Conservation (phyloP, 148 eudicot species). For the Pouteria glomerata region DNA sequence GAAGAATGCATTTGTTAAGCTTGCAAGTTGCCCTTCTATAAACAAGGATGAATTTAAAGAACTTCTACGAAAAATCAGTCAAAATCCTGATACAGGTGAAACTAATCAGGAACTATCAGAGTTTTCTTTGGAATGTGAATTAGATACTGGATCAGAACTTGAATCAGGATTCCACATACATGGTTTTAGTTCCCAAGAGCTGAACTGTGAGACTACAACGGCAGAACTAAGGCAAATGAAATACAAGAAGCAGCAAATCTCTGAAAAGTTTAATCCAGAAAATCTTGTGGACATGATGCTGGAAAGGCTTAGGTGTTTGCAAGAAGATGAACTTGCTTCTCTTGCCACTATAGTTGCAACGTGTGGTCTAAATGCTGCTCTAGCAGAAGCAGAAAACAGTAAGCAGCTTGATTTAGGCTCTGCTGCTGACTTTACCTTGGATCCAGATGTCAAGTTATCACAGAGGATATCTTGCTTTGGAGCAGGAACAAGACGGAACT, state of each 20-base stretch:
- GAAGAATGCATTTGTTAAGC: slow-evolving; percentile 65
- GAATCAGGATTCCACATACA: slow-evolving; percentile 29
- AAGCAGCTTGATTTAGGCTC: slow-evolving; percentile 17
- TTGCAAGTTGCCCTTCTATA: slow-evolving; percentile 63
- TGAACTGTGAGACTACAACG: slow-evolving; percentile 2
- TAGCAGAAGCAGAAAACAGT: slow-evolving; percentile 43
- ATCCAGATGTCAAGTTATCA: slow-evolving; percentile 3
- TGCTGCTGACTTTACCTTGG: slow-evolving; percentile 3
- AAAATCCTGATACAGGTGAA: slow-evolving; percentile 58
- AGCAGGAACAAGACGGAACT: slow-evolving; percentile 13
- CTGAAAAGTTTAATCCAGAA: slow-evolving; percentile 42
- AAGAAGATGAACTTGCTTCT: slow-evolving; percentile 90
- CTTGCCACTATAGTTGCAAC: slow-evolving; percentile 93
- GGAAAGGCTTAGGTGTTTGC: slow-evolving; percentile 65
- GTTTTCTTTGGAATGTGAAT: slow-evolving; percentile 40
- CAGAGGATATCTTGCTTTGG: slow-evolving; percentile 28
- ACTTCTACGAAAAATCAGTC: slow-evolving; percentile 62
- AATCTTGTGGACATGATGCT: slow-evolving; percentile 73
- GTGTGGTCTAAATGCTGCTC: slow-evolving; percentile 82
- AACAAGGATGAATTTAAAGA: slow-evolving; percentile 65
- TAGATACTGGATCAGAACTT: slow-evolving; percentile 46
- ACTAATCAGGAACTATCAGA: slow-evolving; percentile 33
- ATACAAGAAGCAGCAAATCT: slow-evolving; percentile 30
- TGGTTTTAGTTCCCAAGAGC: slow-evolving; percentile 18
- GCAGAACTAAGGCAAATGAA: slow-evolving; percentile 25